Base-by-base conservation (phyloP, 192 early-diverging fungal genomes). In the Coemansia sp. region DNA sequence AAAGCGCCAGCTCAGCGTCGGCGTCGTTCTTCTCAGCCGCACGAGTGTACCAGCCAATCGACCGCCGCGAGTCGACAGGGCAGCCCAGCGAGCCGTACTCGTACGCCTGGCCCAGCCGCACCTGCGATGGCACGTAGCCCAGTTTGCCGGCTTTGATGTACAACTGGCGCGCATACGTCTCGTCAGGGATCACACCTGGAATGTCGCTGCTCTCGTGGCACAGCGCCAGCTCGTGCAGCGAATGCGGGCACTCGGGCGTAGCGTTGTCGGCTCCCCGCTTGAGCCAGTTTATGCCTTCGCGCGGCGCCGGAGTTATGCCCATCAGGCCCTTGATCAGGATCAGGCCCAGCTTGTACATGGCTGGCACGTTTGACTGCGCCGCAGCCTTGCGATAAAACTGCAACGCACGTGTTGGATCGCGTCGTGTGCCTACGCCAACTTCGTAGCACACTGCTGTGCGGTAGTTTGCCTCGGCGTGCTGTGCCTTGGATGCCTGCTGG, bases 291-390 rank as follows among this genome's bases (percentile, higher is more conserved):
- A 97, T 85, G 17, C 90, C 97, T 63, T 99, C 97, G 15, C 92
- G 82, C 12, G 95, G 92, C 66, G 93, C 89, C 42, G 82, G 67
- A 7, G 80, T 64, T 58, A 92, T 88, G 8, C 88, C 86, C 54
- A 97, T 73, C 63, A 86, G 64, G 10, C 96, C 96, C 67, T 93
- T 89, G 68, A 97, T 73, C 47, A 97, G 71, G 14, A 97, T 90
- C 84, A 95, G 88, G 18, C 93, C 97, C 17, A 97, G 82, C 77
- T 97, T 98, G 86, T 93, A 96, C 97, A 99, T 98, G 23, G 92
- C 94, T 0, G 93, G 88, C 11, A 94, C 90, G 55, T 97, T 94
- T 49, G 92, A 89, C 52, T 95, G 71, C 10, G 88, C 86, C 1
- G 95, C 96, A 0, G 94, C 90, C 79, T 98, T 96, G 59, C 92